Evolutionary conservation across 192 early-diverging fungal species (phyloP), one percentile per base, ranked within the genome.

Genomic region (Coemansia sp.): DNA sequence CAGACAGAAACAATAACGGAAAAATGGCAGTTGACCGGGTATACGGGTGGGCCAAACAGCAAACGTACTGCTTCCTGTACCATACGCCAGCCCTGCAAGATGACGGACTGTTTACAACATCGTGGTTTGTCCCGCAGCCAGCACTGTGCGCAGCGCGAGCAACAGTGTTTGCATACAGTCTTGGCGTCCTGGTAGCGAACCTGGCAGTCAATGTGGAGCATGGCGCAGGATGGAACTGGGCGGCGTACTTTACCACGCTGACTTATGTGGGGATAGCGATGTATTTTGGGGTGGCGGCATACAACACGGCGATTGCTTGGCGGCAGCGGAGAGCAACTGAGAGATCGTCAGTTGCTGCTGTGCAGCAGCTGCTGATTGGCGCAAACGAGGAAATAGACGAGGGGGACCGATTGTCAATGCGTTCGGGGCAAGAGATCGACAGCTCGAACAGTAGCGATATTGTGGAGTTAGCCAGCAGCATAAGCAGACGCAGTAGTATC

Each of bases 201-300:
- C 29, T 79, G 34, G 52, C 22, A 5, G 34, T 67, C 27, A 79
- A 79, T 55, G 65, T 79, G 7, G 47, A 44, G 13, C 69, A 79
- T 27, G 70, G 37, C 1, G 75, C 75, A 2, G 75, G 75, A 3
- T 79, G 75, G 75, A 79, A 50, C 42, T 79, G 75, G 75, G 61
- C 75, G 4, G 75, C 66, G 25, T 79, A 79, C 59, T 79, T 79
- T 42, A 79, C 75, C 11, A 72, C 75, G 15, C 60, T 79, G 42
- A 72, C 75, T 30, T 79, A 57, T 23, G 50, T 65, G 19, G 75
- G 75, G 17, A 69, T 79, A 42, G 61, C 75, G 0, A 23, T 66
- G 31, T 79, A 79, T 59, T 79, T 72, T 38, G 70, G 69, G 19
- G 28, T 79, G 33, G 75, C 75, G 0, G 54, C 69, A 3, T 79